phyloP scores from a whole-genome alignment of 129 eudicot genomes.

The Kitagawia praeruptora region DNA sequence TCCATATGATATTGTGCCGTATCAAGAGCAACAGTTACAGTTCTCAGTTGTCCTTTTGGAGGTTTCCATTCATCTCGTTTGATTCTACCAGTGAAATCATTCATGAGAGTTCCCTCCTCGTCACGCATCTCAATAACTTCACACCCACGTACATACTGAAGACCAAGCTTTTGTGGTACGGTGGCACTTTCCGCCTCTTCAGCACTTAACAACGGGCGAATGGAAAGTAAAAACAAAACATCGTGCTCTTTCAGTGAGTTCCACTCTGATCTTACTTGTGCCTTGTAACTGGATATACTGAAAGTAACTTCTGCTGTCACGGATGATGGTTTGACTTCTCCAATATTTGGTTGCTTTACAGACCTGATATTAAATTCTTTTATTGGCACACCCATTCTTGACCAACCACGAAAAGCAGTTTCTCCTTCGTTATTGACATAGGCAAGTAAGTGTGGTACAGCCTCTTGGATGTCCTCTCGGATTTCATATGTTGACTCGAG shows the following conservation, averaged over 20 bases:
- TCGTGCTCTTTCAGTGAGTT: conserved; percentile 91
- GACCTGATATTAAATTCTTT: conserved; percentile 63
- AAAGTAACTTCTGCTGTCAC: conserved; percentile 87
- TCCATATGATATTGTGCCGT: conserved; percentile 99
- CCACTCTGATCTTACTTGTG: conserved; percentile 91
- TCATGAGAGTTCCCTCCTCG: conserved; percentile 92
- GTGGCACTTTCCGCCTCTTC: conserved; percentile 80
- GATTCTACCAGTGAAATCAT: conserved; percentile 92
- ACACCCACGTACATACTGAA: conserved; percentile 93
- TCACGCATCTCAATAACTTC: conserved; percentile 89
- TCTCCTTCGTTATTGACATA: conserved; percentile 82
- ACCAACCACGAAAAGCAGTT: conserved; percentile 99
- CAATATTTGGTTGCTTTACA: conserved; percentile 95
- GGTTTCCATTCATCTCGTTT: conserved; percentile 99
- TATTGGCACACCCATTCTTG: conserved; percentile 96
- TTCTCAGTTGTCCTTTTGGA: conserved; percentile 93
- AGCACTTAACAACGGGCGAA: conserved; percentile 82
- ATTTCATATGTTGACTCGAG: conserved; percentile 97
- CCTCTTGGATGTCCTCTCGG: conserved; percentile 99
- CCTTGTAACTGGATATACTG: conserved; percentile 81
- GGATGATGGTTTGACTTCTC: conserved; percentile 93
- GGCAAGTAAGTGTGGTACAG: conserved; percentile 91
- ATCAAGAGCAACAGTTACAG: conserved; percentile 91
- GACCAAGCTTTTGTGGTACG: conserved; percentile 89
- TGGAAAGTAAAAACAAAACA: conserved; percentile 76